Conservation (phyloP, 108 stramenopile genomes). For the Nannochloropsis gaditana region DNA sequence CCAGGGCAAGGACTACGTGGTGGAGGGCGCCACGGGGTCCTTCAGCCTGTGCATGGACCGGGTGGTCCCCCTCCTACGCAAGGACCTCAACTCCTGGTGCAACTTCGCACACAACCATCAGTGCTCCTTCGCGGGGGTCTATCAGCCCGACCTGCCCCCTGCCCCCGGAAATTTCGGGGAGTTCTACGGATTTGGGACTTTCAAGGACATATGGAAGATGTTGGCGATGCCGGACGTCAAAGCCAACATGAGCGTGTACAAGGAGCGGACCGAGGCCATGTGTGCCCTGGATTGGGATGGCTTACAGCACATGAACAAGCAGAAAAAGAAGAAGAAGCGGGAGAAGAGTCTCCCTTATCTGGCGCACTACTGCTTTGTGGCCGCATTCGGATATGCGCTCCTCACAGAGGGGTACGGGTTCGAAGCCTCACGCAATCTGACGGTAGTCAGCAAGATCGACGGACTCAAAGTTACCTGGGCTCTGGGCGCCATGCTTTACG, state of each 20-base stretch:
- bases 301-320: conserved; percentile 57
- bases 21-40: not conserved
- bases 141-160: conserved; percentile 71
- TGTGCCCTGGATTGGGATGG: conserved; percentile 59
- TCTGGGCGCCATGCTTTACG: conserved; percentile 75
- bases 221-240: conserved; percentile 32
- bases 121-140: conserved; percentile 82
- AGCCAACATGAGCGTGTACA: conserved; percentile 54
- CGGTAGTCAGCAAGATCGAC: conserved; percentile 67
- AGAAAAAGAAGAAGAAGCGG: conserved; percentile 31
- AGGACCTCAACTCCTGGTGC: conserved; percentile 66
- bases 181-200: conserved; percentile 65
- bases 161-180: conserved; percentile 55
- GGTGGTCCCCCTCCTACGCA: conserved; percentile 35
- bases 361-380: conserved; percentile 66
- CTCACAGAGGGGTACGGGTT: conserved; percentile 73
- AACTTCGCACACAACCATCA: conserved; percentile 72
- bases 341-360: not conserved
- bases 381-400: conserved; percentile 64
- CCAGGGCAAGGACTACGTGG: not conserved
- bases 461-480: conserved; percentile 73
- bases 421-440: conserved; percentile 55
- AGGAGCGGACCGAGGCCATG: conserved; percentile 52
- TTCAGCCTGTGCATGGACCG: not conserved
- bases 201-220: conserved; percentile 57